Conservation (phyloP, 345 rosid genomes). For the Mercurialis annua region DNA sequence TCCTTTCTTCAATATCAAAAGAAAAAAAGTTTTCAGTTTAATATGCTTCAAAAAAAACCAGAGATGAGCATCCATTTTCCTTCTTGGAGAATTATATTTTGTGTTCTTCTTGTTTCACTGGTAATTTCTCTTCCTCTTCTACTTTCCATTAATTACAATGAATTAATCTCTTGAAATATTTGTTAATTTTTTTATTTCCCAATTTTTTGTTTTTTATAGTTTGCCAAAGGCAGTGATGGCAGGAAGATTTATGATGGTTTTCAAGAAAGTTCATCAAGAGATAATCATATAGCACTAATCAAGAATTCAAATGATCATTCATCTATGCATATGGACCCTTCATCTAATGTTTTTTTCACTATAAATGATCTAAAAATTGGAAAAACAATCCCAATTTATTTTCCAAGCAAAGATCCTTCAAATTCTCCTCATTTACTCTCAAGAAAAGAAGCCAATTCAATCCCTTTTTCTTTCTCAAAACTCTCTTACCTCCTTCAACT, state of each 20-base stretch:
- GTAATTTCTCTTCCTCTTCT: slow-evolving; percentile 3
- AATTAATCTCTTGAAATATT: background rate
- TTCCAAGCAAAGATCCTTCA: slow-evolving; percentile 35
- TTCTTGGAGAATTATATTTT: background rate
- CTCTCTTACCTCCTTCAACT: slow-evolving; percentile 46
- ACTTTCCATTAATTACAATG: background rate
- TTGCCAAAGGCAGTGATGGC: background rate
- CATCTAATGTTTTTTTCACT: slow-evolving; percentile 48
- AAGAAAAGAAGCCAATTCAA: slow-evolving; percentile 50
- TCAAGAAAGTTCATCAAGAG: background rate
- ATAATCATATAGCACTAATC: background rate
- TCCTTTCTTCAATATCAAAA: background rate
- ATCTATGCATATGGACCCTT: slow-evolving; percentile 31
- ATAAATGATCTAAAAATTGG: slow-evolving; percentile 43
- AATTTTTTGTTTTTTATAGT: slow-evolving; percentile 11
- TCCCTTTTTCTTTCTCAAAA: slow-evolving; percentile 55
- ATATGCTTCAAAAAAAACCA: background rate
- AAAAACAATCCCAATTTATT: slow-evolving; percentile 36
- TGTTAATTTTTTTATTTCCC: background rate
- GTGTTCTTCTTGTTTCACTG: slow-evolving; percentile 12
- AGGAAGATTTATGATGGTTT: slow-evolving; percentile 5
- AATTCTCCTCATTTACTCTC: slow-evolving; percentile 49
- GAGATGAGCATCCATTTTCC: slow-evolving; percentile 5
- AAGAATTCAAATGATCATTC: background rate
- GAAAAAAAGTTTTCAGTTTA: background rate